phyloP scores from a whole-genome alignment of 805 yeast species.

The Ogataea thermomethanolica region DNA sequence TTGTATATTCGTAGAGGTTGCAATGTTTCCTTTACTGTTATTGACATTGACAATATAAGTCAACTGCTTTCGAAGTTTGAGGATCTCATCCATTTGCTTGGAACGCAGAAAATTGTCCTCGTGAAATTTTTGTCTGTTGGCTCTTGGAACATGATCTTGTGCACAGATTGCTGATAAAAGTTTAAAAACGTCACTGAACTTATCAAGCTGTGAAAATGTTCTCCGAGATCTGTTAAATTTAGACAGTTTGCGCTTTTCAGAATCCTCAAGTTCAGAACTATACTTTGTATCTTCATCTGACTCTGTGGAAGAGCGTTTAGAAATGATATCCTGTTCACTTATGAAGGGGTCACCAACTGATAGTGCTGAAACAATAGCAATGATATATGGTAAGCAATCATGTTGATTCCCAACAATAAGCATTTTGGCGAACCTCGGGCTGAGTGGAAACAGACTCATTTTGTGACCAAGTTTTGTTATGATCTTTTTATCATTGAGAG shows the following conservation, averaged over 20 bases:
- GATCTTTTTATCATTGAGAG: conserved; percentile 51
- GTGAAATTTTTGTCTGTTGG: conserved; percentile 46
- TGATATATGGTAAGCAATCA: conserved; percentile 80
- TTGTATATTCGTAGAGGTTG: conserved; percentile 38
- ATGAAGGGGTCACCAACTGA: conserved; percentile 93
- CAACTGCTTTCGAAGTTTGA: conserved; percentile 76
- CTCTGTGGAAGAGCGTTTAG: conserved; percentile 29
- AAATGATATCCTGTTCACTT: conserved; percentile 69
- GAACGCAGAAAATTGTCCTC: conserved; percentile 64
- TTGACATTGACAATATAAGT: conserved; percentile 68
- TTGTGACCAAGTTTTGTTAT: conserved; percentile 78
- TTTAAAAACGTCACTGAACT: conserved; percentile 69
- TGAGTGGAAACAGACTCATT: conserved; percentile 88
- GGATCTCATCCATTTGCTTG: conserved; percentile 82
- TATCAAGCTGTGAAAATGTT: conserved; percentile 65
- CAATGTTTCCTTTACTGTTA: conserved; percentile 58
- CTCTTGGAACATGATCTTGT: conserved; percentile 64
- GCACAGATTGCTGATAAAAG: conserved; percentile 85
- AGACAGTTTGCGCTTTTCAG: conserved; percentile 40
- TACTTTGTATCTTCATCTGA: conserved; percentile 29
- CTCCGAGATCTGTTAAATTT: conserved; percentile 57
- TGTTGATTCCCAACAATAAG: conserved; percentile 83
- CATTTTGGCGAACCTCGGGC: conserved; percentile 92
- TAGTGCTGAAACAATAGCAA: conserved; percentile 86
- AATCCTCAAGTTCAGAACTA: conserved; percentile 30